A percentile compares a stretch with the other conserved stretches of the same genome.
Evolutionary conservation across 257 asterid genomes (phyloP).

Genomic region (Echium plantagineum): DNA sequence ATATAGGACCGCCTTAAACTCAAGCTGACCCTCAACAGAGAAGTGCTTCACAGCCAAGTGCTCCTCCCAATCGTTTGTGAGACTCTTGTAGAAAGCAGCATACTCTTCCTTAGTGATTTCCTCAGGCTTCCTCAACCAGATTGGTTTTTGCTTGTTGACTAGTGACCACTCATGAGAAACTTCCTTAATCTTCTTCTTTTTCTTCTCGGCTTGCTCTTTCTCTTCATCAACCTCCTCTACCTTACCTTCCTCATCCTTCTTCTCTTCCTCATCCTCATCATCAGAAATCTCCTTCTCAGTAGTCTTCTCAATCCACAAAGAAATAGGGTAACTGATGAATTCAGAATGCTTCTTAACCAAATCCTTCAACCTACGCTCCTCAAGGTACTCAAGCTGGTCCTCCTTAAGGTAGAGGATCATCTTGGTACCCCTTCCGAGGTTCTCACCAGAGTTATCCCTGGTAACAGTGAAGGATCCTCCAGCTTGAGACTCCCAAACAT

Average conservation of each 20-base stretch:
- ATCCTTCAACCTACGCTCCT: conserved; percentile 72
- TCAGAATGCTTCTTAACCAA: conserved; percentile 81
- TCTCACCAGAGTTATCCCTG: conserved; percentile 56
- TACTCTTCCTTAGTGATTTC: conserved; percentile 75
- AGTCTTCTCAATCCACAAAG: conserved; percentile 72
- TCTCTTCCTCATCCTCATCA: conserved; percentile 73
- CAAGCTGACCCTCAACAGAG: conserved; percentile 82
- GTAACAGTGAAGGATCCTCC: conserved; percentile 75
- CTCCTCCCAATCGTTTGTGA: conserved; percentile 81
- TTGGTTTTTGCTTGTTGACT: conserved; percentile 72
- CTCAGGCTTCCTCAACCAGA: conserved; percentile 77
- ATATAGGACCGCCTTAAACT: conserved; percentile 67
- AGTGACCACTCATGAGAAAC: conserved; percentile 65
- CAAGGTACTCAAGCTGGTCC: conserved; percentile 74
- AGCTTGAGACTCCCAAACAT: conserved; percentile 75
- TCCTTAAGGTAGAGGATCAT: conserved; percentile 70
- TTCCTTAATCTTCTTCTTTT: conserved; percentile 78
- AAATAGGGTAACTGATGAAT: conserved; percentile 69
- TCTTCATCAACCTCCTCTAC: conserved; percentile 67
- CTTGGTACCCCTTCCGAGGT: conserved; percentile 72
- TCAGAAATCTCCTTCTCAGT: conserved; percentile 71
- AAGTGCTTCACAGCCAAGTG: conserved; percentile 80
- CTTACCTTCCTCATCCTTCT: conserved; percentile 62
- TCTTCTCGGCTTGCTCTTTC: conserved; percentile 34
- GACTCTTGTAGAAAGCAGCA: conserved; percentile 71